Conservation (phyloP, 176 grass and related monocot species). For the Puya raimondii region DNA sequence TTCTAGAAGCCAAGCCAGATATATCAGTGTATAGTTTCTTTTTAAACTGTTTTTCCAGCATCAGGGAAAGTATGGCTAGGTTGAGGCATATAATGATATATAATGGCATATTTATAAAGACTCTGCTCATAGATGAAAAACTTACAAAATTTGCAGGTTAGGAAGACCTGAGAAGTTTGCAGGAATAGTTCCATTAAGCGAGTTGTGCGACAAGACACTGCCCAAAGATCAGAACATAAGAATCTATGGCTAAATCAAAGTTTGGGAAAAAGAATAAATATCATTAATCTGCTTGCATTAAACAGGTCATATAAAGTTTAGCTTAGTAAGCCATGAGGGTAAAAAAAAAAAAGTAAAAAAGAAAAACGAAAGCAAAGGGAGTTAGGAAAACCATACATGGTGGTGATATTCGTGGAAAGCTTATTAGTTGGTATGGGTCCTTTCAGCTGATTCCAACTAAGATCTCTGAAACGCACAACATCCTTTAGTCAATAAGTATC, state of each 20-base stretch:
- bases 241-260: neutral
- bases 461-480: constrained; percentile 75
- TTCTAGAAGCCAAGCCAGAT: too few relatives aligned
- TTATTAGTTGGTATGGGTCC: constrained; percentile 62
- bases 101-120: constrained; percentile 11
- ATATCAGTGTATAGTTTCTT: too few relatives aligned
- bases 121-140: neutral
- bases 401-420: constrained; percentile 63
- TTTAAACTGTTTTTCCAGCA: too few relatives aligned
- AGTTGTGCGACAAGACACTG: constrained; percentile 76
- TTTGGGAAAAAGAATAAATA: neutral
- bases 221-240: constrained; percentile 9
- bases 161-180: constrained; percentile 56
- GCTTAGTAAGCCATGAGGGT: too few relatives aligned
- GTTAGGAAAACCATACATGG: constrained; percentile 43
- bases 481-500: constrained; percentile 7
- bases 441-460: constrained; percentile 82
- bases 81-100: neutral
- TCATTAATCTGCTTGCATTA: neutral
- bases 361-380: neutral
- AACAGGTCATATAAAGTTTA: neutral
- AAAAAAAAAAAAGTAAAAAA: too few relatives aligned
- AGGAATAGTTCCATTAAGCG: constrained; percentile 62
- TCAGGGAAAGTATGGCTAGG: neutral
- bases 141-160: constrained; percentile 85